phyloP scores from a whole-genome alignment of 495 filamentous ascomycete genomes.

The Neurospora sp. region DNA sequence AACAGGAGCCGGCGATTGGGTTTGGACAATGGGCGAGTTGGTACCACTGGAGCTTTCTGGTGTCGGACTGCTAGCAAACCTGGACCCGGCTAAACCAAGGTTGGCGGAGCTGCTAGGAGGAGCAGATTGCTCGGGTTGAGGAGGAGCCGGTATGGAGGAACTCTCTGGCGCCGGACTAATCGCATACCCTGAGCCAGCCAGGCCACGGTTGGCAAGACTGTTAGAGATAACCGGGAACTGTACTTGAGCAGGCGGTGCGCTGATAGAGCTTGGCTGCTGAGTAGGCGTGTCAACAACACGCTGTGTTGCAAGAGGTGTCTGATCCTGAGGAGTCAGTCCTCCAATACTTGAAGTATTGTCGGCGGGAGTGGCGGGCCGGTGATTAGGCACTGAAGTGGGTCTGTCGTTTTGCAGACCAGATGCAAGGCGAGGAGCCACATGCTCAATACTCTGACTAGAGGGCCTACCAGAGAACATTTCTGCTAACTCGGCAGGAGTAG shows the following conservation, averaged over 20 bases:
- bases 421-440: neutral
- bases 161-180: neutral
- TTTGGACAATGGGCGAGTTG: neutral
- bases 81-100: neutral
- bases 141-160: neutral
- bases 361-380: neutral
- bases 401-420: neutral
- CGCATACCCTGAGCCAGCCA: neutral
- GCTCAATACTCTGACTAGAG: neutral
- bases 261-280: neutral
- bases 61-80: neutral
- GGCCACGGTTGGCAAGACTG: neutral
- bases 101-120: neutral
- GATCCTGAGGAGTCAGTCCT: neutral
- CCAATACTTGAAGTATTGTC: neutral
- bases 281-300: neutral
- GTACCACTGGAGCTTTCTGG: neutral
- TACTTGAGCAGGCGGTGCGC: neutral
- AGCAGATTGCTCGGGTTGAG: neutral
- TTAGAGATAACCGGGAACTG: neutral
- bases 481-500: neutral
- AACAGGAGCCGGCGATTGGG: neutral
- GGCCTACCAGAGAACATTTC: neutral
- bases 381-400: neutral
- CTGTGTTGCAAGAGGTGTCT: neutral